Evolutionary conservation across 768 basidiomycete genomes (phyloP).

Genomic region (Kwoniella europaea): DNA sequence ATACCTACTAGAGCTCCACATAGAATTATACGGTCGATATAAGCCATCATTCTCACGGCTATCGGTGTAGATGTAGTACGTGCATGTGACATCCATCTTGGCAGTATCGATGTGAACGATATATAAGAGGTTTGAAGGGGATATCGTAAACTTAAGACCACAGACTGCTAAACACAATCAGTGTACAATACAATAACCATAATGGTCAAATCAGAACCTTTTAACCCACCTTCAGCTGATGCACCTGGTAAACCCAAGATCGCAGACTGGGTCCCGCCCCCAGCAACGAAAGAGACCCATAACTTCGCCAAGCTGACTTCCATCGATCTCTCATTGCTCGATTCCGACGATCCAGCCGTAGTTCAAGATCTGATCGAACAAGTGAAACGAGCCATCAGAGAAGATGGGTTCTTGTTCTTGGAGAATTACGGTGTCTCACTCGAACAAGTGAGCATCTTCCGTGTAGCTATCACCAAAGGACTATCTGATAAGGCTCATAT

Average conservation of each 20-base stretch:
- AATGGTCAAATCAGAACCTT: slow-evolving; percentile 13
- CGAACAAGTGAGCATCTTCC: slow-evolving; percentile 28
- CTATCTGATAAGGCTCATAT: not conserved
- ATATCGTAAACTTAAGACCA: not conserved
- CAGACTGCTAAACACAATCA: not conserved
- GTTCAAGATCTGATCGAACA: slow-evolving; percentile 28
- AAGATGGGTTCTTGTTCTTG: slow-evolving; percentile 46
- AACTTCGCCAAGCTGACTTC: slow-evolving; percentile 37
- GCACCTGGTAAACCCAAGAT: slow-evolving; percentile 33
- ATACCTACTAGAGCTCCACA: not conserved
- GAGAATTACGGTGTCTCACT: slow-evolving; percentile 42
- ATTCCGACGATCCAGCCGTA: slow-evolving; percentile 36
- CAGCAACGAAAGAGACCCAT: slow-evolving; percentile 32
- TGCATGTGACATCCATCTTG: not conserved
- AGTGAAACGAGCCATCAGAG: slow-evolving; percentile 32
- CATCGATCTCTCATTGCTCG: slow-evolving; percentile 36
- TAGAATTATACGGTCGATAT: not conserved
- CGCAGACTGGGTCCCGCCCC: slow-evolving; percentile 35
- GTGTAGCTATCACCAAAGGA: too few relatives aligned
- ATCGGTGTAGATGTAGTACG: not conserved
- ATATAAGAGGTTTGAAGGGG: not conserved
- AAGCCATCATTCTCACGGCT: not conserved
- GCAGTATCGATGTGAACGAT: not conserved
- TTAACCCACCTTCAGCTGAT: slow-evolving; percentile 36
- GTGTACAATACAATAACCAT: not conserved